Conservation (phyloP, 83 land plant species). For the Isoetes engelmannii region DNA sequence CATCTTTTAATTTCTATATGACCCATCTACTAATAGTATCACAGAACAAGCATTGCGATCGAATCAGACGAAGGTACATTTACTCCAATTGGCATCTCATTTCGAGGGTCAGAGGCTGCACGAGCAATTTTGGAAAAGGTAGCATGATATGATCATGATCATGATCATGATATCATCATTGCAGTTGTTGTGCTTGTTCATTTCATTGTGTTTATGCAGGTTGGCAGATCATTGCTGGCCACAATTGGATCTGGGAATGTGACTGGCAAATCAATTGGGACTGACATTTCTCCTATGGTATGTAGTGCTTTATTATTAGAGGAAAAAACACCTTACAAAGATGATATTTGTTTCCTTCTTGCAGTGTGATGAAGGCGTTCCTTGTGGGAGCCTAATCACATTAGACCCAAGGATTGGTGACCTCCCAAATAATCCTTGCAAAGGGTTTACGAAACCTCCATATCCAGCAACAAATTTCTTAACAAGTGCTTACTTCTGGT, state of each 20-base stretch:
- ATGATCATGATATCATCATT: neutral
- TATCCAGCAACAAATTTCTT: conserved; percentile 18
- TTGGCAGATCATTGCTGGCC: conserved; percentile 24
- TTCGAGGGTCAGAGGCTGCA: conserved; percentile 27
- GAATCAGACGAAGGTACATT: conserved; percentile 38
- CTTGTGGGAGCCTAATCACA: conserved; percentile 23
- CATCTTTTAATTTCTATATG: neutral
- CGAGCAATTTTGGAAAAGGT: conserved; percentile 20
- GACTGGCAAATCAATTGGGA: conserved; percentile 22
- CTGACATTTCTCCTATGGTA: conserved; percentile 28
- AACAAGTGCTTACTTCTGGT: conserved; percentile 37
- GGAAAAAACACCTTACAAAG: neutral
- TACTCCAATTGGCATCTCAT: conserved; percentile 35
- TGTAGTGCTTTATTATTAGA: neutral
- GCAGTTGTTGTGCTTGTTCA: neutral
- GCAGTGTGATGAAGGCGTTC: conserved; percentile 31
- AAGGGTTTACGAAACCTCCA: conserved; percentile 23
- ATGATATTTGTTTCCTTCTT: neutral
- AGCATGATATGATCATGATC: neutral
- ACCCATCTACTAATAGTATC: neutral
- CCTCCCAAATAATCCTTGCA: conserved; percentile 31
- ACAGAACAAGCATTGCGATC: conserved; percentile 33
- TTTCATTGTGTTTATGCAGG: neutral
- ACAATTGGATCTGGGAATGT: conserved; percentile 38
- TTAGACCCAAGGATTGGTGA: conserved; percentile 32